A percentile compares a stretch with the other conserved stretches of the same genome.
phyloP scores from a whole-genome alignment of 2,329 filamentous ascomycete species.

The Aspergillus carbonarius region DNA sequence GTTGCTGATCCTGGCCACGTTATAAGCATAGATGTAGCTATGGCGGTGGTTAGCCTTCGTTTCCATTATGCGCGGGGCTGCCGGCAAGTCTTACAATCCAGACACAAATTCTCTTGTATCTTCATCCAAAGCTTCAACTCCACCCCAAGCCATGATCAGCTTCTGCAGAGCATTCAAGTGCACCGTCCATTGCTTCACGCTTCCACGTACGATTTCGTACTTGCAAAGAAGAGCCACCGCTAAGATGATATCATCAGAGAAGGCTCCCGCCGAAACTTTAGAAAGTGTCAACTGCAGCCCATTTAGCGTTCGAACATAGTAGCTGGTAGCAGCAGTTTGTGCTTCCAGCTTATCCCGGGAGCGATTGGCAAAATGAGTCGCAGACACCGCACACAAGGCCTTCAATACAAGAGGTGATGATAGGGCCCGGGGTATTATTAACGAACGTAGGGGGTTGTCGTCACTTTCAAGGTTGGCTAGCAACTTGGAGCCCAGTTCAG shows the following conservation, averaged over 20 bases:
- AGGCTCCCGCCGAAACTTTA: constrained; percentile 12
- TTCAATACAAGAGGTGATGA: constrained; percentile 38
- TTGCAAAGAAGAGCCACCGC: constrained; percentile 40
- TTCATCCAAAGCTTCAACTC: constrained; percentile 28
- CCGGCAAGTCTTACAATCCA: constrained; percentile 30
- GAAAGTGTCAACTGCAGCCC: constrained; percentile 31
- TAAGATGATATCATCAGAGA: constrained; percentile 35
- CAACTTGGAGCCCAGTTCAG: constrained; percentile 35
- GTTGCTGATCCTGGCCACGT: constrained; percentile 36
- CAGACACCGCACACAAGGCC: constrained; percentile 39
- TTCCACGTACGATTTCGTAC: constrained; percentile 40
- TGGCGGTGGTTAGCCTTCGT: background rate
- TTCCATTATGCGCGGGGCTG: too few relatives aligned
- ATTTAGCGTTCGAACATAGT: constrained; percentile 35
- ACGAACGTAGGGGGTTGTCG: constrained; percentile 36
- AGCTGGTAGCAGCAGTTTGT: constrained; percentile 32
- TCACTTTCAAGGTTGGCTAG: constrained; percentile 38
- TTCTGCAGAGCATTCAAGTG: constrained; percentile 37
- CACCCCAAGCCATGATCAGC: constrained; percentile 34
- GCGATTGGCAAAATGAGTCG: constrained; percentile 37
- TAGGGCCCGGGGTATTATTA: constrained; percentile 38
- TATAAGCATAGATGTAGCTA: constrained; percentile 37
- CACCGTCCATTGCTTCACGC: constrained; percentile 39
- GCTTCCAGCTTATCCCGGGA: constrained; percentile 22
- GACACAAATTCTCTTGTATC: constrained; percentile 34